Evolutionary conservation across 2,329 filamentous ascomycete species (phyloP).

Genomic region (Dactylellina sp.): DNA sequence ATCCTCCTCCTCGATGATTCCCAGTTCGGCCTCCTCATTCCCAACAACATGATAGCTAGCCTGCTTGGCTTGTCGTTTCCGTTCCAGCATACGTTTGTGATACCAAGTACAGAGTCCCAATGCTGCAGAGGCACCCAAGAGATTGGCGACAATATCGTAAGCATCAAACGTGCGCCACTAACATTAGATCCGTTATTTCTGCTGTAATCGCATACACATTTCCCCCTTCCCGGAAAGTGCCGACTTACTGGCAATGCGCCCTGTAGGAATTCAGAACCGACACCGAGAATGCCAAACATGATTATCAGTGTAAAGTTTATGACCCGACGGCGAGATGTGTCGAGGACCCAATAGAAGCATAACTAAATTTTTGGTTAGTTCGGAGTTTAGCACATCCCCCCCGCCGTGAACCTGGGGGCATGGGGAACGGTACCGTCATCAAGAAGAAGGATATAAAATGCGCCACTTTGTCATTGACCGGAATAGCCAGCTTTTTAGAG

Average conservation of each 20-base stretch:
- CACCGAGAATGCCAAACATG: conserved; percentile 67
- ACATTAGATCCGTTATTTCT: conserved; percentile 57
- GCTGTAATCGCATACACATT: background rate
- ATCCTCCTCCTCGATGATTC: conserved; percentile 56
- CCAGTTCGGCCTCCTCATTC: conserved; percentile 57
- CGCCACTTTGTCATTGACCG: conserved; percentile 87
- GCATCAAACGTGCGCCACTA: conserved; percentile 74
- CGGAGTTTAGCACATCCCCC: background rate
- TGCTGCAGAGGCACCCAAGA: conserved; percentile 79
- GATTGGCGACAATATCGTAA: conserved; percentile 87
- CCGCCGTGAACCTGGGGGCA: background rate
- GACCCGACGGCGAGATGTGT: conserved; percentile 85
- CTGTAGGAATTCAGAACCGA: conserved; percentile 82
- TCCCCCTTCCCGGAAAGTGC: background rate
- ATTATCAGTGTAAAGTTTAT: conserved; percentile 84
- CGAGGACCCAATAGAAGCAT: conserved; percentile 70
- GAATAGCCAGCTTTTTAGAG: conserved; percentile 67
- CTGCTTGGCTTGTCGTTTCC: conserved; percentile 67
- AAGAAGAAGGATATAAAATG: conserved; percentile 91
- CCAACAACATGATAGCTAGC: conserved; percentile 58
- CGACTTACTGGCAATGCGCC: conserved; percentile 70
- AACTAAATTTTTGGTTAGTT: conserved; percentile 13
- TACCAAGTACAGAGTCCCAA: conserved; percentile 87
- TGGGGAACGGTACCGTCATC: conserved; percentile 72
- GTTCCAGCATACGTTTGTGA: conserved; percentile 93